Percentiles rank a stretch among this genome's conserved stretches.
Conservation (phyloP, 768 basidiomycete genomes). For the Trametes meyenii region DNA sequence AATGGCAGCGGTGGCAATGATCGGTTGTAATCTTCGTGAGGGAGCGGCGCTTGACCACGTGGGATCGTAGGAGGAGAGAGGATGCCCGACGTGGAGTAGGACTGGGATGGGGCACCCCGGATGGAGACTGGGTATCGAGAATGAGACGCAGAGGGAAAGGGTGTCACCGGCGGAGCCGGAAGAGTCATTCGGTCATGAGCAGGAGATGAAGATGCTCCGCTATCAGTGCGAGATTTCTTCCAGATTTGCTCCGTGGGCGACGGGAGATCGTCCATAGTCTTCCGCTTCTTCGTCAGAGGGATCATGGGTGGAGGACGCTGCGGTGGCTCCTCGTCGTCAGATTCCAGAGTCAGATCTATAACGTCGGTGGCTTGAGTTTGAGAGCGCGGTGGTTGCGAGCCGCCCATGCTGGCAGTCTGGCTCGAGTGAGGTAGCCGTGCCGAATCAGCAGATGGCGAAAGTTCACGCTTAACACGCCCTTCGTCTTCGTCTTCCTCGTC, state of each 20-base stretch:
- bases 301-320: conserved; percentile 19
- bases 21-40: conserved; percentile 16
- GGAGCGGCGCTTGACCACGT: conserved; percentile 1
- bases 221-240: conserved; percentile 63
- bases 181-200: conserved; percentile 4
- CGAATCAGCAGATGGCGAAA: conserved; percentile 61
- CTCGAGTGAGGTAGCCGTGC: conserved; percentile 10
- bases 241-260: conserved; percentile 70
- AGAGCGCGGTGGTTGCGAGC: conserved; percentile 30
- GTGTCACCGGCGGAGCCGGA: neutral
- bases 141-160: conserved; percentile 6
- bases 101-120: neutral
- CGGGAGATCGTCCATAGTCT: conserved; percentile 52
- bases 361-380: conserved; percentile 52
- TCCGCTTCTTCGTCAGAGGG: conserved; percentile 57
- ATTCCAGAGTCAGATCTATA: conserved; percentile 85
- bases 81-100: neutral
- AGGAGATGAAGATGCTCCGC: conserved; percentile 21
- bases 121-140: conserved; percentile 12
- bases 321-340: conserved; percentile 64
- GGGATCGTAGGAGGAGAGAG: conserved; percentile 9
- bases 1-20: conserved; percentile 11
- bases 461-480: conserved; percentile 71
- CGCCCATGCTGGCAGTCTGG: conserved; percentile 7
- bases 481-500: conserved; percentile 73